Evolutionary conservation across 2,329 filamentous ascomycete genomes (phyloP).

Genomic region (Fusarium stilboides): DNA sequence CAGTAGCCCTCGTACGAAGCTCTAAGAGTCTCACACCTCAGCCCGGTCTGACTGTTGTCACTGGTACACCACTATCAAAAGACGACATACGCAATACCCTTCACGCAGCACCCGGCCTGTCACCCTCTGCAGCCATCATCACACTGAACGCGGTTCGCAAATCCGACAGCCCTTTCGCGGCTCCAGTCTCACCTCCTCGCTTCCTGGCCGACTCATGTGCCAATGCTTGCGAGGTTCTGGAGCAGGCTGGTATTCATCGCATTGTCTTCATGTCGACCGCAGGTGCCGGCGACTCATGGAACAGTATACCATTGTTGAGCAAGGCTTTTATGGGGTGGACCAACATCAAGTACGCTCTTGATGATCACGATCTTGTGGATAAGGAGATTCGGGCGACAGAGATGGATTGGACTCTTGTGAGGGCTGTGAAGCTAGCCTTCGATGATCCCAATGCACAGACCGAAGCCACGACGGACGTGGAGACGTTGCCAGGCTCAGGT

Average conservation of each 20-base stretch:
- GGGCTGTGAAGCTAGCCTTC: constrained; percentile 53
- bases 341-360: constrained; percentile 58
- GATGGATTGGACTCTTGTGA: constrained; percentile 57
- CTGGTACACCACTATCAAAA: constrained; percentile 56
- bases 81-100: constrained; percentile 53
- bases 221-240: constrained; percentile 54
- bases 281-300: constrained; percentile 58
- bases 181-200: constrained; percentile 57
- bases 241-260: constrained; percentile 51
- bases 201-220: constrained; percentile 57
- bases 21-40: constrained; percentile 32
- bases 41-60: constrained; percentile 52
- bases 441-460: constrained; percentile 18
- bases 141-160: constrained; percentile 59
- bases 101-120: constrained; percentile 34
- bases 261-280: constrained; percentile 59
- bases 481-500: constrained; percentile 51
- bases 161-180: constrained; percentile 59
- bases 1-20: constrained; percentile 58
- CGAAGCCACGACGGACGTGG: constrained; percentile 32
- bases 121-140: constrained; percentile 54
- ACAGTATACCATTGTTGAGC: constrained; percentile 52
- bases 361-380: constrained; percentile 57
- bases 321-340: constrained; percentile 58
- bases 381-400: constrained; percentile 54